Percentiles rank a stretch among this genome's conserved stretches.
Conservation (phyloP, 257 asterid genomes). For the Salvia splendens region DNA sequence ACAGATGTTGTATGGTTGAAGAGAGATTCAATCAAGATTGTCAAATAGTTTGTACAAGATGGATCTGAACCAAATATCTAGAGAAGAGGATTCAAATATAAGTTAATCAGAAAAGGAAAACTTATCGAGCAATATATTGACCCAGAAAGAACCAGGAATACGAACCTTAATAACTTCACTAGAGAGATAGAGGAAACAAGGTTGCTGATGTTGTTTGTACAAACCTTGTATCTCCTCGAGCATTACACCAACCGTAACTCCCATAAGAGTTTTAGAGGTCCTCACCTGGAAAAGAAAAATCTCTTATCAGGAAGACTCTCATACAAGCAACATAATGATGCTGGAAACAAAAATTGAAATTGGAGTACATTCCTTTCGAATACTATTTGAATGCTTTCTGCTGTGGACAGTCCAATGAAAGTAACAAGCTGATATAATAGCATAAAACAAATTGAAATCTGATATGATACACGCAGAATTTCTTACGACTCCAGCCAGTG, state of each 20-base stretch:
- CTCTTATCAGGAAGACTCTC: constrained; percentile 27
- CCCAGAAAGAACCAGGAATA: constrained; percentile 25
- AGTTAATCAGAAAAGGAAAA: constrained; percentile 7
- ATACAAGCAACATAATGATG: constrained; percentile 9
- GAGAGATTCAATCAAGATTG: constrained; percentile 78
- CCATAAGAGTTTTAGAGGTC: constrained; percentile 89
- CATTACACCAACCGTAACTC: constrained; percentile 87
- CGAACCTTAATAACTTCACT: constrained; percentile 96
- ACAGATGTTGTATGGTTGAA: constrained; percentile 75
- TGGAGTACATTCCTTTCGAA: constrained; percentile 1
- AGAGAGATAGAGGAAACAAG: constrained; percentile 92
- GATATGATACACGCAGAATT: not conserved
- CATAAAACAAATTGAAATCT: constrained; percentile 8
- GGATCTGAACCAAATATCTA: constrained; percentile 98
- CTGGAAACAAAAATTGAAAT: not conserved
- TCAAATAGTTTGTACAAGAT: constrained; percentile 81
- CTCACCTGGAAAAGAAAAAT: constrained; percentile 58
- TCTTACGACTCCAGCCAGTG: constrained; percentile 6
- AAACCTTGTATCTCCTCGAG: constrained; percentile 92
- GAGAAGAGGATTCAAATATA: constrained; percentile 34
- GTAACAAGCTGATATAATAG: not conserved
- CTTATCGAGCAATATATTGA: not conserved
- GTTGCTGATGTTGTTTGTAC: constrained; percentile 81
- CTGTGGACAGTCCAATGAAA: not conserved
- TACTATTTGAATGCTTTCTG: constrained; percentile 1